Base-by-base conservation (phyloP, 75 land plant species). In the Picea glauca region DNA sequence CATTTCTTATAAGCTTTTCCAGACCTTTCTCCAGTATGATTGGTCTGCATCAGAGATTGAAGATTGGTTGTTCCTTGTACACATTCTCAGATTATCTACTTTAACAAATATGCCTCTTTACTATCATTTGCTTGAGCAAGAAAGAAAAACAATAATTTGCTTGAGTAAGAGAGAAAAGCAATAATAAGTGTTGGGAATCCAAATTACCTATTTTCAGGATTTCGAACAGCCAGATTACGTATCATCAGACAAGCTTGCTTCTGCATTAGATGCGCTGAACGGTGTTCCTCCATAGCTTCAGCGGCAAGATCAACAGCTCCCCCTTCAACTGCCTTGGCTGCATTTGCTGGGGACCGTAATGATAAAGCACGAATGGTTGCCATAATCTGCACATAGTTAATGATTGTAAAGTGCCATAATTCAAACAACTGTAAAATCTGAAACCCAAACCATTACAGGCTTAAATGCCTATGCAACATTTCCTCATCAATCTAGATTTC, bases 221-320 rank as follows among this genome's bases (percentile, higher is more conserved):
- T 96, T 63, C 98, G 89, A 50, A 81, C 98, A 4, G 88, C 95
- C 58, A 96, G 91, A 81, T 96, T 96, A 32, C 99, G 90, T 30
- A 96, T 84, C 95, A 96, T 92, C 54, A 89, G 80, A 82, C 99
- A 94, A 46, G 93, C 81, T 72, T 91, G 97, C 76, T 85, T 93
- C 62, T 94, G 98, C 89, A 96, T 64, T 61, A 83, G 85, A 35
- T 79, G 74, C 13, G 95, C 88, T 20, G 76, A 33, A 23, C 92
- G 88, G 75, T 92, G 94, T 60, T 80, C 84, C 32, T 84, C 83
- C 95, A 96, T 96, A 67, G 91, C 81, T 84, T 89, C 89, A 20
- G 84, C 84, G 13, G 91, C 93, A 58, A 96, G 74, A 60, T 96
- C 98, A 72, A 90, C 92, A 4, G 91, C 91, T 33, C 99, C 98